Percentiles rank a stretch among this genome's conserved stretches.
phyloP scores from a whole-genome alignment of 176 grass and related monocot species.

The Secale cereale region DNA sequence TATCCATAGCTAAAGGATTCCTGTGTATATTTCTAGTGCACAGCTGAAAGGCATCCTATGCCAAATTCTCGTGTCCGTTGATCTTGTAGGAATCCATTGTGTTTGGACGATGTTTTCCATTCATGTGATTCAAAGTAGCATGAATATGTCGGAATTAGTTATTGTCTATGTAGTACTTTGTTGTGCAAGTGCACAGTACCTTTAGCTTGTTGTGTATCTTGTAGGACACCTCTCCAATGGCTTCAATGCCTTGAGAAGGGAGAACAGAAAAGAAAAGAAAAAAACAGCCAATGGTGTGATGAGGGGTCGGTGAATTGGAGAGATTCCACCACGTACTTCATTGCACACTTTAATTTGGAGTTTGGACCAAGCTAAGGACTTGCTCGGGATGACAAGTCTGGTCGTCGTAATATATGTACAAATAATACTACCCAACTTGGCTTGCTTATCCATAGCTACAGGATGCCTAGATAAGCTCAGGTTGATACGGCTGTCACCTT shows the following conservation, averaged over 20 bases:
- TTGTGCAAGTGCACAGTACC: background rate
- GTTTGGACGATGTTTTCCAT: too few relatives aligned
- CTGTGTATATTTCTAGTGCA: background rate
- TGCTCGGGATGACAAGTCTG: background rate
- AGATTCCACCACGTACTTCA: slow-evolving; percentile 30
- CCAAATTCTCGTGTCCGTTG: too few relatives aligned
- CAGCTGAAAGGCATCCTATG: background rate
- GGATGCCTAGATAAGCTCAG: background rate
- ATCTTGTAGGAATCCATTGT: too few relatives aligned
- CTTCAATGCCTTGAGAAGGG: background rate
- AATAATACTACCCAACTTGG: background rate
- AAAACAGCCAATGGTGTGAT: background rate
- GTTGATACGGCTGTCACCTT: background rate
- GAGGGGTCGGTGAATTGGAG: slow-evolving; percentile 39
- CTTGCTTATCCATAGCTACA: slow-evolving; percentile 13
- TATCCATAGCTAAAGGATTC: background rate
- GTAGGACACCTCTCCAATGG: background rate
- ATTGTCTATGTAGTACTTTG: background rate
- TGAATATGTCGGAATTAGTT: too few relatives aligned
- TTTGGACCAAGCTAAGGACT: background rate
- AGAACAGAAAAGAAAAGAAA: background rate
- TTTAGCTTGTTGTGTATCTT: background rate
- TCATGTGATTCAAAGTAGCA: too few relatives aligned
- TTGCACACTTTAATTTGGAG: background rate
- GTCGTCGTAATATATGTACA: background rate